Conservation (phyloP, 495 filamentous ascomycete genomes). For the Neurospora sp. region DNA sequence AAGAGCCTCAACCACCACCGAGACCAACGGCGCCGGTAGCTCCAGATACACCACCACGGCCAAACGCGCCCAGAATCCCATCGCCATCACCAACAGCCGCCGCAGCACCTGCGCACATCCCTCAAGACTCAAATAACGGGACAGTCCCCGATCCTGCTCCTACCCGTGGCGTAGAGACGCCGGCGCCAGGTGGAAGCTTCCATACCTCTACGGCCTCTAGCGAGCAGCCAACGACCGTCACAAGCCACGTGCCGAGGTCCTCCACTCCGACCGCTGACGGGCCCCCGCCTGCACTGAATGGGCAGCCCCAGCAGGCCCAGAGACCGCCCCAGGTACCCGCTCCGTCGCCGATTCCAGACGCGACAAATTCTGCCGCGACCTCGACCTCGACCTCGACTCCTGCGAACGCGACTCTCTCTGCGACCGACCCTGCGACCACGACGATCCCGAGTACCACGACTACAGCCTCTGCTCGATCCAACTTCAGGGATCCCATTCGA, state of each 20-base stretch:
- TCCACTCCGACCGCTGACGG: background rate
- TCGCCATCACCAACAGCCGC: background rate
- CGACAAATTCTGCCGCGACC: background rate
- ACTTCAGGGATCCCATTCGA: constrained; percentile 3
- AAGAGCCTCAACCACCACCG: background rate
- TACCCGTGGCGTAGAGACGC: background rate
- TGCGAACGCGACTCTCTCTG: background rate
- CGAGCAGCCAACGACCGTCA: background rate
- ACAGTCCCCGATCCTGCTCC: background rate
- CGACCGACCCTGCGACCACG: background rate
- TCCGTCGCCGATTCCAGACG: background rate
- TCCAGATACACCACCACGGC: background rate
- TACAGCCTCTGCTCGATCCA: background rate
- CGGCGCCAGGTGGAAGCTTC: background rate
- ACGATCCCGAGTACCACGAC: background rate
- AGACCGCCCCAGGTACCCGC: background rate
- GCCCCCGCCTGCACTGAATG: background rate
- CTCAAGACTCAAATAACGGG: background rate
- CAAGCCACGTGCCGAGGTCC: background rate
- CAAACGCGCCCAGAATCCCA: background rate
- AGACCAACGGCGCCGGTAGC: background rate
- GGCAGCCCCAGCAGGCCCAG: background rate
- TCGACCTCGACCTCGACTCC: background rate
- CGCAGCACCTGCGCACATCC: background rate
- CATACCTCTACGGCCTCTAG: background rate